phyloP scores from a whole-genome alignment of 2,329 filamentous ascomycete species.

The Apiospora pterosperma region DNA sequence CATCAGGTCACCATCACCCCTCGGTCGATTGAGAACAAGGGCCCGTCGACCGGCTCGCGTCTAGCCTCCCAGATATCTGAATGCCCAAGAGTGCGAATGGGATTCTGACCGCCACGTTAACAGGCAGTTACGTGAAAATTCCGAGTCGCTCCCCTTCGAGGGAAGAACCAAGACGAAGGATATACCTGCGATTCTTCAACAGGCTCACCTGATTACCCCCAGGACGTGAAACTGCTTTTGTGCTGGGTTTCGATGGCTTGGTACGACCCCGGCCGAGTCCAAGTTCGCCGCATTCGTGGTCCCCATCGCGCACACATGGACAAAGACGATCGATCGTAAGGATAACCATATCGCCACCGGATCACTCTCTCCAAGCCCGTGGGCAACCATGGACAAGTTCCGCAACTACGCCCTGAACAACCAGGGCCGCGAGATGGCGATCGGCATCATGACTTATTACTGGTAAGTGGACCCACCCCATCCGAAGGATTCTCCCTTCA shows the following conservation, averaged over 20 bases:
- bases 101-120: neutral
- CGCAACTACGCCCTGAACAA: neutral
- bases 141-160: neutral
- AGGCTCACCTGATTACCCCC: neutral
- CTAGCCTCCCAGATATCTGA: neutral
- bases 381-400: neutral
- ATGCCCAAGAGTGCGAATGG: neutral
- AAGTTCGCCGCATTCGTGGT: neutral
- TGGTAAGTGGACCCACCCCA: neutral
- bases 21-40: neutral
- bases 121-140: neutral
- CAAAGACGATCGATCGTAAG: neutral
- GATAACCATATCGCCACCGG: neutral
- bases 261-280: neutral
- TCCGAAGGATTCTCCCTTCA: neutral
- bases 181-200: neutral
- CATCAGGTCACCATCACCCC: neutral
- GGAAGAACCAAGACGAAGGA: neutral
- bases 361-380: neutral
- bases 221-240: neutral
- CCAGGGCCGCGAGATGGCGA: neutral
- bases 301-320: neutral
- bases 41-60: neutral
- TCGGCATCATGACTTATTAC: conserved; percentile 3
- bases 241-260: neutral